phyloP scores from a whole-genome alignment of 495 filamentous ascomycete genomes.

The Zalerion maritima region DNA sequence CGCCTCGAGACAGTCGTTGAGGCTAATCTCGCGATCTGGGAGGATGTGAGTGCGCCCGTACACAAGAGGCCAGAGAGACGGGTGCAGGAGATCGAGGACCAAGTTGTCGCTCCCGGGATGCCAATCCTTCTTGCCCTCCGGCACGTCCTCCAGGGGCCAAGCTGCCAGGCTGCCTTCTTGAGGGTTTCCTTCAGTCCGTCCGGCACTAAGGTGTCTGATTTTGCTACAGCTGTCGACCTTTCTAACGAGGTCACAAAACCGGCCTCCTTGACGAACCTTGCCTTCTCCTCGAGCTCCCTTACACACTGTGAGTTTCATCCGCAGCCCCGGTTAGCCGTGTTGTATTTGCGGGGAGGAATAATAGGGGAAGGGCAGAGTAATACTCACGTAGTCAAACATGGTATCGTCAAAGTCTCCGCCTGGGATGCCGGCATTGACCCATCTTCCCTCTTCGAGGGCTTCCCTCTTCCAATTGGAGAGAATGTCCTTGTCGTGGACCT shows the following conservation, averaged over 20 bases:
- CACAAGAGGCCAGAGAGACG: constrained; percentile 44
- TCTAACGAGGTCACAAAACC: constrained; percentile 18
- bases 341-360: background rate
- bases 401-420: constrained; percentile 20
- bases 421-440: no score
- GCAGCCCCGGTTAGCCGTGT: background rate
- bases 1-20: constrained; percentile 25
- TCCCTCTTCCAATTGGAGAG: constrained; percentile 21
- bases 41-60: constrained; percentile 38
- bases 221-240: constrained; percentile 13
- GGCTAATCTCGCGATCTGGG: constrained; percentile 16
- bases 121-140: constrained; percentile 38
- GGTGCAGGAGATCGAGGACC: constrained; percentile 48
- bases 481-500: constrained; percentile 36
- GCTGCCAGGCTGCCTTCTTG: constrained; percentile 6
- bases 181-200: constrained; percentile 9
- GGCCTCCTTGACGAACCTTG: constrained; percentile 13
- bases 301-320: constrained; percentile 20
- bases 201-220: constrained; percentile 15
- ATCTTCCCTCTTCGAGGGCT: constrained; percentile 12
- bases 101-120: constrained; percentile 38
- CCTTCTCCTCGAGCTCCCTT: constrained; percentile 35
- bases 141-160: constrained; percentile 26
- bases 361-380: background rate
- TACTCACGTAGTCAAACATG: constrained; percentile 35